These are phyloP conservation scores for Dalbergia cochinchinensis DNA, from an alignment of 306 rosid genomes.

Conservation along the genomic window DNA sequence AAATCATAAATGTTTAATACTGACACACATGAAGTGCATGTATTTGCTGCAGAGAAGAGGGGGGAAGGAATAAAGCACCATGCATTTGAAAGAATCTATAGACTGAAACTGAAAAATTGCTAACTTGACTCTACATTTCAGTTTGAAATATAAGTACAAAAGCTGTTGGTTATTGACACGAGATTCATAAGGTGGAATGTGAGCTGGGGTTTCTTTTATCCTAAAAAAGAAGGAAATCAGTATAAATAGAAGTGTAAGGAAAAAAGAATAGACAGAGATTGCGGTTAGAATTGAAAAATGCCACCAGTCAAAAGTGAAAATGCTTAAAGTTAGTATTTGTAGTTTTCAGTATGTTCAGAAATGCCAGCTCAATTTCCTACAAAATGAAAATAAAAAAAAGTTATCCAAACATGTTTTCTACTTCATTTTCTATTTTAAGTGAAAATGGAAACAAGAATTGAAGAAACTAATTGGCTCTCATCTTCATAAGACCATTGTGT, in stretches of 20 bases:
- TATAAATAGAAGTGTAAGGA: neutral
- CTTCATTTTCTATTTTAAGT: too few relatives aligned
- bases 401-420: too few relatives aligned
- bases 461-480: neutral
- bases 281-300: neutral
- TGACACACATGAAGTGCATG: slow-evolving; percentile 12
- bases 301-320: neutral
- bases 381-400: neutral
- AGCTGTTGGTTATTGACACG: neutral
- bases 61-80: neutral
- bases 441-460: too few relatives aligned
- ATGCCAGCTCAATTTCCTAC: neutral
- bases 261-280: neutral
- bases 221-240: neutral
- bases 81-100: slow-evolving; percentile 32
- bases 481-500: slow-evolving; percentile 19
- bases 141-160: slow-evolving; percentile 15
- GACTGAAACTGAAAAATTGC: slow-evolving; percentile 22
- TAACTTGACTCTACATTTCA: slow-evolving; percentile 1
- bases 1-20: slow-evolving; percentile 3
- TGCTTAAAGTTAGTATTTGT: neutral
- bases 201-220: slow-evolving; percentile 35
- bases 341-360: neutral
- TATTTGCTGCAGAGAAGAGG: neutral
- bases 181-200: slow-evolving; percentile 13